Percentiles rank a stretch among this genome's conserved stretches.
Conservation (phyloP, 2,329 filamentous ascomycete species). For the Nemania serpens region DNA sequence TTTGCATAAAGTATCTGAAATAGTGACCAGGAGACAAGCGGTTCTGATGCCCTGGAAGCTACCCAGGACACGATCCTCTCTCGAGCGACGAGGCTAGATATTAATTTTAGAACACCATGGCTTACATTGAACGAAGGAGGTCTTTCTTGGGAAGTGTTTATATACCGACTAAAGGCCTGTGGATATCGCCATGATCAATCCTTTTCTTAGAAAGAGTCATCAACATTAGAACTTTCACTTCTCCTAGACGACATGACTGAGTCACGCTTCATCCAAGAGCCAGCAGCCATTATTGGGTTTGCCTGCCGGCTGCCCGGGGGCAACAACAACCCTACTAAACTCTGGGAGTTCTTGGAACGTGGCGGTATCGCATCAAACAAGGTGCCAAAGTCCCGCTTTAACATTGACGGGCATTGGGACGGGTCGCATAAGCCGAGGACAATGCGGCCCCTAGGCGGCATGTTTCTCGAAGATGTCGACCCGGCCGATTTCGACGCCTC, state of each 20-base stretch:
- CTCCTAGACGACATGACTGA: neutral
- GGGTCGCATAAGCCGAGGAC: slow-evolving; percentile 43
- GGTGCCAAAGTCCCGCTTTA: slow-evolving; percentile 46
- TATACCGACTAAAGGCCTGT: too few relatives aligned
- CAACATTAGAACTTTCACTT: too few relatives aligned
- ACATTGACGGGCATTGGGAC: slow-evolving; percentile 44
- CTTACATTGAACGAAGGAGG: too few relatives aligned
- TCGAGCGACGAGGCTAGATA: too few relatives aligned
- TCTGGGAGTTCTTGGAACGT: slow-evolving; percentile 18
- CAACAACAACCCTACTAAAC: slow-evolving; percentile 12
- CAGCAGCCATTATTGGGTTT: neutral
- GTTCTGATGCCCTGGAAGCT: too few relatives aligned
- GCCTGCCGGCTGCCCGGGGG: neutral
- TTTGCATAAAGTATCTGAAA: too few relatives aligned
- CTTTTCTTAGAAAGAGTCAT: too few relatives aligned
- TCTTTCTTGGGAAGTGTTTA: too few relatives aligned
- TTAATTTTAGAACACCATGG: too few relatives aligned
- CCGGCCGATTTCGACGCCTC: slow-evolving; percentile 42
- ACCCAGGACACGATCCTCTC: too few relatives aligned
- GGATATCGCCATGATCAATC: too few relatives aligned
- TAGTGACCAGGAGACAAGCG: too few relatives aligned
- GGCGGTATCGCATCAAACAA: slow-evolving; percentile 30
- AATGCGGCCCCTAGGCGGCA: slow-evolving; percentile 43
- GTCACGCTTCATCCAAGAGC: neutral
- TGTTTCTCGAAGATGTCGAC: slow-evolving; percentile 47